Conservation (phyloP, 768 basidiomycete species). For the Podaxis sp. region DNA sequence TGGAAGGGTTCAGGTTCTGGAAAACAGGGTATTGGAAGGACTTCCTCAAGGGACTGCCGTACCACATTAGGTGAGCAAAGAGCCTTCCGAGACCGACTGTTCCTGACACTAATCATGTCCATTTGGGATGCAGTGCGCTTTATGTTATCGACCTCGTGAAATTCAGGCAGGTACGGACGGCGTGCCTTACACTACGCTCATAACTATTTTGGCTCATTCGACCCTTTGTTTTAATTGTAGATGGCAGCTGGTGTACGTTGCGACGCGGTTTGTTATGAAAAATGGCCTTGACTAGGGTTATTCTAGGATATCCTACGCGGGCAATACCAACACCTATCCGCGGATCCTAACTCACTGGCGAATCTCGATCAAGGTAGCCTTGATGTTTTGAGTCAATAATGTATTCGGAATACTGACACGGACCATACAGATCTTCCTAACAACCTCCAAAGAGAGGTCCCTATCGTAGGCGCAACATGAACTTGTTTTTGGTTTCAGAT, state of each 20-base stretch:
- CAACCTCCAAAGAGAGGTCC: slow-evolving; percentile 88
- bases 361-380: slow-evolving; percentile 87
- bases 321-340: slow-evolving; percentile 90
- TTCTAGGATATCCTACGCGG: slow-evolving; percentile 81
- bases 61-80: slow-evolving; percentile 84
- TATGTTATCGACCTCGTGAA: slow-evolving; percentile 95
- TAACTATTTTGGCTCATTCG: slow-evolving; percentile 16
- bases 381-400: background rate
- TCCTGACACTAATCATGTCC: background rate
- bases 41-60: slow-evolving; percentile 78
- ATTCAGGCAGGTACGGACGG: slow-evolving; percentile 74
- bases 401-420: background rate
- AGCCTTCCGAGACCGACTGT: background rate
- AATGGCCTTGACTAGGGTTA: background rate
- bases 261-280: background rate
- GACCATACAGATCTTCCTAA: slow-evolving; percentile 80
- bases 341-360: slow-evolving; percentile 91
- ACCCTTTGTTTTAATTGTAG: slow-evolving; percentile 25
- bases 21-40: slow-evolving; percentile 96
- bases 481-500: background rate
- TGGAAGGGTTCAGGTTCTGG: slow-evolving; percentile 99
- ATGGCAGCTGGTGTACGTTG: slow-evolving; percentile 50
- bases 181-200: background rate
- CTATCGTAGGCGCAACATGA: slow-evolving; percentile 66
- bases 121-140: slow-evolving; percentile 60